phyloP scores from a whole-genome alignment of 192 early-diverging fungal species.

The Backusella westeae region DNA sequence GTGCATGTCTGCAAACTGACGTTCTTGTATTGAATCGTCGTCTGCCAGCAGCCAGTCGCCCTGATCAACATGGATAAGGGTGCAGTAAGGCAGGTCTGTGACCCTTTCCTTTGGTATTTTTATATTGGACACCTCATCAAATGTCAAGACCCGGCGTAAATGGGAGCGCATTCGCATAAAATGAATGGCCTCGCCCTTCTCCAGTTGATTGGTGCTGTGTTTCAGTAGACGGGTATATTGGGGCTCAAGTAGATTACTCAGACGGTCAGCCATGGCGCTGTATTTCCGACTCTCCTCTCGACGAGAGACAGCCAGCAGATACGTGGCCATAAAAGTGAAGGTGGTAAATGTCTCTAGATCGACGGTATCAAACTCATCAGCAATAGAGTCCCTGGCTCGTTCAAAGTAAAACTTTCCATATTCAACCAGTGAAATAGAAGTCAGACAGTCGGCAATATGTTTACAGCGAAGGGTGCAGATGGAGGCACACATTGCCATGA shows the following conservation, averaged over 20 bases:
- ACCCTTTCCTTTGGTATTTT: neutral
- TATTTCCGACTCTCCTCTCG: neutral
- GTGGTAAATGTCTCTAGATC: conserved; percentile 10
- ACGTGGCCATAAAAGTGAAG: neutral
- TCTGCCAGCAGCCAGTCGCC: neutral
- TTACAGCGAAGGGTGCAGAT: conserved; percentile 15
- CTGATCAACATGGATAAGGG: neutral
- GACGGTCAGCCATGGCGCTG: neutral
- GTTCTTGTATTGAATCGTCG: conserved; percentile 8
- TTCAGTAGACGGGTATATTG: neutral
- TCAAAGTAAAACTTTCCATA: conserved; percentile 17
- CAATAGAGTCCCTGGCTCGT: neutral
- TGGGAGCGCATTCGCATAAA: neutral
- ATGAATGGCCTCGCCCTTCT: neutral
- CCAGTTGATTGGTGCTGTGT: neutral
- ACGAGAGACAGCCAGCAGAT: neutral
- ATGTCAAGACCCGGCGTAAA: neutral
- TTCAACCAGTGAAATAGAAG: neutral
- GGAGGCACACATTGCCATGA: conserved; percentile 10
- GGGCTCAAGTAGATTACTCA: neutral
- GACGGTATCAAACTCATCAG: conserved; percentile 9
- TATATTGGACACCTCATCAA: conserved; percentile 4
- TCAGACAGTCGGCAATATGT: neutral
- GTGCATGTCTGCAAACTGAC: neutral
- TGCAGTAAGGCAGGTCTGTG: neutral